Conservation (phyloP, 2,329 filamentous ascomycete species). For the Trichoderma sp. region DNA sequence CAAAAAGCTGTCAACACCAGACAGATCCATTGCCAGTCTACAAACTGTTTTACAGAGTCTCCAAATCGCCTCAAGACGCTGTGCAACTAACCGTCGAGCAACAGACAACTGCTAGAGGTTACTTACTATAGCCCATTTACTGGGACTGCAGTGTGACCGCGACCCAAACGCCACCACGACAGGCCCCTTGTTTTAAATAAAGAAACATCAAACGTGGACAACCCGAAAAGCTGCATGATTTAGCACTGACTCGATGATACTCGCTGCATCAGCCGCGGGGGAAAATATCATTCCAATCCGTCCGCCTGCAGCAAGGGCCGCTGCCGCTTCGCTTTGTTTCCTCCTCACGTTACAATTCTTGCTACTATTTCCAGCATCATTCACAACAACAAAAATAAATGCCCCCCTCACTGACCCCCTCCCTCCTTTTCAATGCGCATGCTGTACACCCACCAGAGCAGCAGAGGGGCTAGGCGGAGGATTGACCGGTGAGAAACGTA, state of each 20-base stretch:
- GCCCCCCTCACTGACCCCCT: neutral
- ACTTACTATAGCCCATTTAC: neutral
- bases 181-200: neutral
- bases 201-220: neutral
- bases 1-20: neutral
- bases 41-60: too few species aligned
- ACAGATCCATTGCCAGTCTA: too few species aligned
- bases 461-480: neutral
- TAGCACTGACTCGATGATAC: neutral
- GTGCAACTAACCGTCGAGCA: neutral
- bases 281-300: neutral
- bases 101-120: neutral
- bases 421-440: neutral
- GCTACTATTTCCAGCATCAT: neutral
- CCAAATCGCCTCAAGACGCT: neutral
- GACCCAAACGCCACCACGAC: neutral
- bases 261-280: neutral
- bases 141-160: neutral
- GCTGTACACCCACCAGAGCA: conserved; percentile 2
- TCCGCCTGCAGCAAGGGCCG: neutral
- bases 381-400: neutral
- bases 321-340: neutral
- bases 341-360: neutral
- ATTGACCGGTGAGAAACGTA: conserved; percentile 7
- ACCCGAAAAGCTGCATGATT: neutral